A percentile compares a stretch with the other conserved stretches of the same genome.
Conservation (phyloP, 2,329 filamentous ascomycete species). For the Aspergillus sp. region DNA sequence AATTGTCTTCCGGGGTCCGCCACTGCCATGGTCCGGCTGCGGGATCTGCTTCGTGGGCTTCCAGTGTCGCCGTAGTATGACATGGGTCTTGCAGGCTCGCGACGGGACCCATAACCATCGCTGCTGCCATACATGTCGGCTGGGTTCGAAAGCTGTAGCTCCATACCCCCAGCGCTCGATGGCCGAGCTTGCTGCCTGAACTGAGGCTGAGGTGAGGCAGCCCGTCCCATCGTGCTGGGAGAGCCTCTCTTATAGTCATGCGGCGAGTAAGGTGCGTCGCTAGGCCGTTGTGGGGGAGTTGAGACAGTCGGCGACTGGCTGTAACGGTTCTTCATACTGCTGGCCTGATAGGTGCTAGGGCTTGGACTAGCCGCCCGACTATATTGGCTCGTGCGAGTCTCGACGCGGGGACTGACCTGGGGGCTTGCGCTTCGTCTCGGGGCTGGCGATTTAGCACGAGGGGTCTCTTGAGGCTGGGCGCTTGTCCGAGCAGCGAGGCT, state of each 20-base stretch:
- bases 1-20: slow-evolving; percentile 67
- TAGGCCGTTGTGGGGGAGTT: slow-evolving; percentile 31
- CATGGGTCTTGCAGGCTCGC: slow-evolving; percentile 44
- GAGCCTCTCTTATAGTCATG: slow-evolving; percentile 37
- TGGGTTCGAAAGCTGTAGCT: slow-evolving; percentile 63
- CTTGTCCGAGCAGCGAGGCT: slow-evolving; percentile 60
- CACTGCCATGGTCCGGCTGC: slow-evolving; percentile 86
- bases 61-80: slow-evolving; percentile 48
- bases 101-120: slow-evolving; percentile 33
- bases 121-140: slow-evolving; percentile 57
- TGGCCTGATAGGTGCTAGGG: slow-evolving; percentile 46
- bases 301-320: slow-evolving; percentile 35
- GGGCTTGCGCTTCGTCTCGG: slow-evolving; percentile 54
- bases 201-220: slow-evolving; percentile 53
- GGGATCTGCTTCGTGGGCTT: slow-evolving; percentile 53
- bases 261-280: slow-evolving; percentile 45
- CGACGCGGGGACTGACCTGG: slow-evolving; percentile 29
- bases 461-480: slow-evolving; percentile 42
- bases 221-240: slow-evolving; percentile 39
- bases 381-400: slow-evolving; percentile 41
- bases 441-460: slow-evolving; percentile 63
- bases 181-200: slow-evolving; percentile 52
- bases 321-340: slow-evolving; percentile 40
- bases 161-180: slow-evolving; percentile 57
- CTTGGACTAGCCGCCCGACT: slow-evolving; percentile 44